Percentiles rank a stretch among this genome's conserved stretches.
These are phyloP conservation scores for Cyberlindnera saturnus DNA, from an alignment of 805 yeast genomes.

Conservation along the genomic window DNA sequence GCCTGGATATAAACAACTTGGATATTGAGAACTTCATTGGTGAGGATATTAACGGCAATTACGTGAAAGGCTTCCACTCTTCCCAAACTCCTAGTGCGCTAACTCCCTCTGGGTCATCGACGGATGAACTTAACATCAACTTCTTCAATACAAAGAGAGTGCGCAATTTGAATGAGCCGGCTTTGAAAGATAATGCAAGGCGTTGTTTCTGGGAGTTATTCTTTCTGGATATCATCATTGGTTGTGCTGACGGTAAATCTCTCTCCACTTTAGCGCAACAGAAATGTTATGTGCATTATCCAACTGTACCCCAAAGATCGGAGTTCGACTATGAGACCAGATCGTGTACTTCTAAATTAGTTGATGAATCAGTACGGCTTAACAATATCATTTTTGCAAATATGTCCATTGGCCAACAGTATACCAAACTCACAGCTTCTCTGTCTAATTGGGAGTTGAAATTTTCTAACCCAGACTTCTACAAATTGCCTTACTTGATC, in stretches of 20 bases:
- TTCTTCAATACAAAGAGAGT: slow-evolving; percentile 20
- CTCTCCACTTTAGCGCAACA: slow-evolving; percentile 33
- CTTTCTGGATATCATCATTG: slow-evolving; percentile 46
- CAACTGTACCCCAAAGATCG: slow-evolving; percentile 28
- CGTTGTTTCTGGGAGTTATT: slow-evolving; percentile 47
- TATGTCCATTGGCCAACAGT: slow-evolving; percentile 30
- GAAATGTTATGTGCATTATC: slow-evolving; percentile 33
- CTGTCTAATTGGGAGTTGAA: slow-evolving; percentile 46
- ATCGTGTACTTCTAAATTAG: slow-evolving; percentile 40
- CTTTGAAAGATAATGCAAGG: slow-evolving; percentile 29
- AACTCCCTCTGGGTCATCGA: slow-evolving; percentile 9
- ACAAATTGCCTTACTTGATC: slow-evolving; percentile 37
- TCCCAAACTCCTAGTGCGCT: slow-evolving; percentile 8
- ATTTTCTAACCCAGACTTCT: slow-evolving; percentile 37
- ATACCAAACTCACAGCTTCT: slow-evolving; percentile 37
- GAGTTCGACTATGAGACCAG: slow-evolving; percentile 43
- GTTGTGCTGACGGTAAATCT: slow-evolving; percentile 47
- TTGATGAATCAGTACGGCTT: slow-evolving; percentile 42
- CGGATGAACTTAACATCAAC: slow-evolving; percentile 20
- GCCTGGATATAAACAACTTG: slow-evolving; percentile 32
- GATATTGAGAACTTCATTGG: slow-evolving; percentile 26
- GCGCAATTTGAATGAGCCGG: slow-evolving; percentile 12
- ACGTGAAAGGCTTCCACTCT: not conserved
- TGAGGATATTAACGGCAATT: slow-evolving; percentile 22
- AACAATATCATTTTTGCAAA: slow-evolving; percentile 40